Base-by-base conservation (phyloP, 306 rosid genomes). In the Malus sieversii region DNA sequence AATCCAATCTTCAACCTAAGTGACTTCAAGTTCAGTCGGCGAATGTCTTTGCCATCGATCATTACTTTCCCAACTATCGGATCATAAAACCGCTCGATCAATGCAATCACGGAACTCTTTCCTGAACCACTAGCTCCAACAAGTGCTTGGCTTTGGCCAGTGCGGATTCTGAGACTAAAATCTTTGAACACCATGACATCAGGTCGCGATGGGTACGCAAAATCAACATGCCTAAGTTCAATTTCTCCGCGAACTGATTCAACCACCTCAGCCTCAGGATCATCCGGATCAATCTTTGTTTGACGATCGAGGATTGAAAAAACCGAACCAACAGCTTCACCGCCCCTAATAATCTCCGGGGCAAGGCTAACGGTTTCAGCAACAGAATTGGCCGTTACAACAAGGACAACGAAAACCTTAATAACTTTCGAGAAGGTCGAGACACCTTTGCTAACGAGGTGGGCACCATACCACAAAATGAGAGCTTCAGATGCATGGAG, bases 301-400 rank as follows among this genome's bases (percentile, higher is more conserved):
- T 87, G 73, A 1, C 97, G 90, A 48, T 92, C 99, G 0, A 95
- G 97, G 70, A 95, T 82, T 2, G 99, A 89, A 76, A 95, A 92
- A 23, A 95, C 97, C 0, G 99, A 95, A 22, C 99, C 99, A 19
- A 95, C 96, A 0, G 99, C 91, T 75, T 95, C 97, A 0, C 99
- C 99, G 0, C 99, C 99, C 3, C 99, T 85, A 20, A 95, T 77
- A n/a, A 92, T 95, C 87, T 95, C 99, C 0, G 99, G 99, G 13
- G 97, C 99, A n/a, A 95, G 97, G 72, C 97, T 95, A 1, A 95
- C 99, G 0, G 99, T 95, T 80, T 95, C 99, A 0, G 99, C 99
- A n/a, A 95, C 99, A 2, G 99, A 95, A 75, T 95, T 95, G 18
- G 99, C 99, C 0, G 99, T 95, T 67, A 95, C 89, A 45, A 95